Conservation (phyloP, 208 protist species). For the Lotmaria passim region DNA sequence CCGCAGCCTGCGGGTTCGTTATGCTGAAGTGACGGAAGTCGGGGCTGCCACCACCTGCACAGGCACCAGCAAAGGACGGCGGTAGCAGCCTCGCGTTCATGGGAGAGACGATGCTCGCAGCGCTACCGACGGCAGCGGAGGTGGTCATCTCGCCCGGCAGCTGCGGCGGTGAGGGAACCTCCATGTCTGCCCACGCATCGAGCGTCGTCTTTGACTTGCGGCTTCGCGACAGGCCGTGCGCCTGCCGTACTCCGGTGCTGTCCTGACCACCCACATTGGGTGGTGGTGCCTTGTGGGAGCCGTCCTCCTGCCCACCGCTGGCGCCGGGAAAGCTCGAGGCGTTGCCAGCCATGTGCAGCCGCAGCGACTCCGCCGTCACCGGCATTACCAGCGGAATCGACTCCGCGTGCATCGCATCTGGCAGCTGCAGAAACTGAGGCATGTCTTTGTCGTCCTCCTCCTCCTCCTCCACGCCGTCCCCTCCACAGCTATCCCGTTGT, state of each 20-base stretch:
- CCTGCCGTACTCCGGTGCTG: not conserved
- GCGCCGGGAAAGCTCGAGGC: not conserved
- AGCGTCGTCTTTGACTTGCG: constrained; percentile 17
- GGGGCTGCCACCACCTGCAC: not conserved
- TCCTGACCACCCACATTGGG: constrained; percentile 1
- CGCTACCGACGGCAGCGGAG: not conserved
- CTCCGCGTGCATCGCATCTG: not conserved
- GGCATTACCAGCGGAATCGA: constrained; percentile 25
- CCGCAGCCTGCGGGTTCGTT: not conserved
- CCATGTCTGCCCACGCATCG: constrained; percentile 27
- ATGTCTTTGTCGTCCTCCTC: constrained; percentile 7
- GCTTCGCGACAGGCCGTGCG: not conserved
- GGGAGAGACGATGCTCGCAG: constrained; percentile 1
- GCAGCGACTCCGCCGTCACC: constrained; percentile 32
- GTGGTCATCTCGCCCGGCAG: constrained; percentile 3
- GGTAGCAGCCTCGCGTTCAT: not conserved
- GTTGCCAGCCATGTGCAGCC: constrained; percentile 22
- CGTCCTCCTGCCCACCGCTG: not conserved
- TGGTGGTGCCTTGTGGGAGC: not conserved
- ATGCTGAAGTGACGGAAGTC: constrained; percentile 4
- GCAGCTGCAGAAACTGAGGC: constrained; percentile 15
- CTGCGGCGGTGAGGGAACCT: constrained; percentile 11
- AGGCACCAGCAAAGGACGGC: not conserved
- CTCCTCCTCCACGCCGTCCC: not conserved
- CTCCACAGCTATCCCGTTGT: no score